Conservation (phyloP, 495 filamentous ascomycete species). For the Penicillium psychrofluorescens region DNA sequence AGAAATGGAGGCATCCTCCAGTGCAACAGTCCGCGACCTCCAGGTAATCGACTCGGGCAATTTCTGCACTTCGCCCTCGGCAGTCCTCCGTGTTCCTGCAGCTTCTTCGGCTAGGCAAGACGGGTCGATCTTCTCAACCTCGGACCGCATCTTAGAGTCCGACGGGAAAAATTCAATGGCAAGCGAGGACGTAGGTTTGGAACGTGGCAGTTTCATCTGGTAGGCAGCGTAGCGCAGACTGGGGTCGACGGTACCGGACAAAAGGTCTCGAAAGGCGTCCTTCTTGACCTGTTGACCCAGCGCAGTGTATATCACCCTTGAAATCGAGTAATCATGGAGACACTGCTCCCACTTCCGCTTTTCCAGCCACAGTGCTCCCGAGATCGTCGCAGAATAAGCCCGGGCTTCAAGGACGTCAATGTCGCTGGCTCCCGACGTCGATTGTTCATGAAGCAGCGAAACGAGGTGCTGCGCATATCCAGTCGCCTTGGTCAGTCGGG, state of each 20-base stretch:
- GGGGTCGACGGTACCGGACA: constrained; percentile 81
- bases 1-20: constrained; percentile 91
- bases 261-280: constrained; percentile 77
- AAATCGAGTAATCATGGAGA: constrained; percentile 64
- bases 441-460: constrained; percentile 51
- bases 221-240: constrained; percentile 94
- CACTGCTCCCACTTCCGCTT: constrained; percentile 80
- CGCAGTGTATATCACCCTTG: constrained; percentile 74
- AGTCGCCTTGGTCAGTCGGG: constrained; percentile 73
- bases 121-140: constrained; percentile 67
- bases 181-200: constrained; percentile 68
- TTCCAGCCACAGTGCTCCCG: constrained; percentile 72
- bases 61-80: constrained; percentile 44
- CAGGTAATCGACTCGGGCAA: constrained; percentile 75
- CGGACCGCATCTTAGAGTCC: constrained; percentile 52
- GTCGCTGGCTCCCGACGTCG: constrained; percentile 53
- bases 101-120: constrained; percentile 58
- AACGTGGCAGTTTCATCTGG: constrained; percentile 76
- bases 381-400: constrained; percentile 70
- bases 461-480: constrained; percentile 63
- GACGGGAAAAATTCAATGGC: constrained; percentile 66
- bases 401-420: constrained; percentile 77
- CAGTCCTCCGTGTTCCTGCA: constrained; percentile 46
- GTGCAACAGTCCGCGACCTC: constrained; percentile 77
- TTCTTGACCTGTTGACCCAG: constrained; percentile 55